Base-by-base conservation (phyloP, 2,329 filamentous ascomycete species). In the Aspergillus novoparasiticus region DNA sequence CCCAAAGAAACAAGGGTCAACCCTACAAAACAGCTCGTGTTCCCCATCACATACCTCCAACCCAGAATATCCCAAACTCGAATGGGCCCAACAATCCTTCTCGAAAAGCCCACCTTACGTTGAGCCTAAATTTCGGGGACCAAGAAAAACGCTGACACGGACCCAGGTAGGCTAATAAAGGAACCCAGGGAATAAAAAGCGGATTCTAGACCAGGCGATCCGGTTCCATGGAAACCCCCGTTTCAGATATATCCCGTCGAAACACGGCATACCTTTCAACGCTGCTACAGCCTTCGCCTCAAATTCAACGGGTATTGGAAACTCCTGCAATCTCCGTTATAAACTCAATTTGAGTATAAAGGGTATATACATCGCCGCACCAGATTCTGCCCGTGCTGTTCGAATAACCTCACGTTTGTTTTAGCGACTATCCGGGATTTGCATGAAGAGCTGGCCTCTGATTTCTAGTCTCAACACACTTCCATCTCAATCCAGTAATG, bases 211-310 rank as follows among this genome's bases (percentile, higher is more conserved):
- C 51, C 51, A 39, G 34, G 16, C 51, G 32, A 36, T 36, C 51
- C 34, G 19, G 51, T 39, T 39, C 51, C 51, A 41, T 39, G 51
- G 51, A 39, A 39, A 55, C 51, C 34, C 34, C 9, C 26, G 51
- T 55, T 55, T 55, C 51, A 39, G 32, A 55, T 39, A 51, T 39
- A 36, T 55, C 51, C 51, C 34, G 32, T 51, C 51, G 51, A 55
- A 55, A 55, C 51, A 12, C 48, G 48, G 48, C 48, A 51, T 51
- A 19, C 48, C 48, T 21, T 32, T 6, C 48, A 51, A 28, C 16
- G 48, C 48, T 51, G 48, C 48, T 32, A 51, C 51, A 9, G 34
- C n/a, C 6, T 34, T 36, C 34, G 32, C 51, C n/a, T 55, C 51
- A 55, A 11, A 54, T 54, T 21, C 32, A 36, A 8, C 30, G n/a